A percentile compares a stretch with the other conserved stretches of the same genome.
phyloP scores from a whole-genome alignment of 176 grass and related monocot species.

The Elymus sibiricus region DNA sequence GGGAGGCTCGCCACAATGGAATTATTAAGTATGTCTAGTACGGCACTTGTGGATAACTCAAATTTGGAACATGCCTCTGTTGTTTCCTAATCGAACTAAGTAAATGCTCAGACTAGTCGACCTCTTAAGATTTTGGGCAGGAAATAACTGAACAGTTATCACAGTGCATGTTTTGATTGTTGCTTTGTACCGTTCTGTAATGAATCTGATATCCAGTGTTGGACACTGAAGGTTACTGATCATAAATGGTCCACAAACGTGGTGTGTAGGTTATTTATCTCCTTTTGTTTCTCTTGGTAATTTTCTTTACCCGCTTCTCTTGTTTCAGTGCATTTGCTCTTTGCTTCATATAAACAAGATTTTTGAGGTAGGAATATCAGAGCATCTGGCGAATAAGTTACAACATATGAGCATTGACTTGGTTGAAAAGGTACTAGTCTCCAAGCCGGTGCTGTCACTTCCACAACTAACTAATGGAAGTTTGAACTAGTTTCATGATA shows the following conservation, averaged over 20 bases:
- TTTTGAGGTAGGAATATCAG: conserved; percentile 95
- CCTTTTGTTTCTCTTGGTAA: conserved; percentile 13
- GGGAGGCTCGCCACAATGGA: background rate
- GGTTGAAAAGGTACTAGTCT: conserved; percentile 61
- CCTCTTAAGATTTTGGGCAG: background rate
- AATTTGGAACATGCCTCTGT: background rate
- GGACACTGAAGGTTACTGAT: conserved; percentile 9
- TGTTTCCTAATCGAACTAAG: background rate
- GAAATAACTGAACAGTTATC: background rate
- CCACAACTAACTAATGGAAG: background rate
- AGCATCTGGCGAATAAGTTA: conserved; percentile 70
- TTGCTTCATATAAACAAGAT: conserved; percentile 94
- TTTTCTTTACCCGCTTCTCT: background rate
- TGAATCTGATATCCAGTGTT: conserved; percentile 5
- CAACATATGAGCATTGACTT: conserved; percentile 68
- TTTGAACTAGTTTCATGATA: conserved; percentile 21
- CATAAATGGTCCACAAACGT: background rate
- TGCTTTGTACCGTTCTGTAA: background rate
- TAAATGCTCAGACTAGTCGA: background rate
- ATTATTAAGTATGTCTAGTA: background rate
- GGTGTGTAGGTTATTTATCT: background rate
- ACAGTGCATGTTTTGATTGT: background rate
- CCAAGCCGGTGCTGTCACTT: background rate
- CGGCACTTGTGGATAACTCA: background rate
- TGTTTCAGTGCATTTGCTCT: conserved; percentile 81